These are phyloP conservation scores for Fusarium pininemorale DNA, from an alignment of 2,329 filamentous ascomycete genomes.

Conservation along the genomic window DNA sequence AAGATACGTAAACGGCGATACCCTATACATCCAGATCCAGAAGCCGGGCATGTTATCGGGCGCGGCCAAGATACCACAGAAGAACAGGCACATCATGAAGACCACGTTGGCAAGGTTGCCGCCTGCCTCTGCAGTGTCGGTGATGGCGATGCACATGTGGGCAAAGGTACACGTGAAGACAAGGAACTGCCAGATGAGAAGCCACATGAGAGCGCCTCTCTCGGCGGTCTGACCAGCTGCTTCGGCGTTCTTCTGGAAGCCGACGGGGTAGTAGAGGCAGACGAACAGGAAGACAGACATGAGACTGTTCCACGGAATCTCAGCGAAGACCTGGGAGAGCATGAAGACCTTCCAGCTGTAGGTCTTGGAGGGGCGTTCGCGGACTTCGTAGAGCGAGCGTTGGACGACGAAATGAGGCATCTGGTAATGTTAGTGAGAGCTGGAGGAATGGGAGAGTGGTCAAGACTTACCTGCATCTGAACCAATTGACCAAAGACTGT, in stretches of 20 bases:
- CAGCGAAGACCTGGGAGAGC: slow-evolving; percentile 81
- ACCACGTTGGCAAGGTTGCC: slow-evolving; percentile 74
- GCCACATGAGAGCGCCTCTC: slow-evolving; percentile 72
- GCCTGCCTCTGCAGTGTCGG: slow-evolving; percentile 71
- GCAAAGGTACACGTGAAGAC: slow-evolving; percentile 75
- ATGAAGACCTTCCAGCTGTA: slow-evolving; percentile 90
- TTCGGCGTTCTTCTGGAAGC: slow-evolving; percentile 74
- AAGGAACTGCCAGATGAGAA: slow-evolving; percentile 72
- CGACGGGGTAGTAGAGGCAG: slow-evolving; percentile 87
- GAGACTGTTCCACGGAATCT: slow-evolving; percentile 84
- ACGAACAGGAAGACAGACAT: slow-evolving; percentile 80
- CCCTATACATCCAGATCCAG: slow-evolving; percentile 78
- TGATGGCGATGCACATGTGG: slow-evolving; percentile 69
- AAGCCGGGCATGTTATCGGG: slow-evolving; percentile 69
- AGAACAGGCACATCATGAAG: slow-evolving; percentile 72
- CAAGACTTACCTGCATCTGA: slow-evolving; percentile 51
- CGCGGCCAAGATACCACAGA: slow-evolving; percentile 70
- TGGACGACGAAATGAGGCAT: slow-evolving; percentile 90
- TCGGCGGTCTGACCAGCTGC: slow-evolving; percentile 47
- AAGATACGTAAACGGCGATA: slow-evolving; percentile 63
- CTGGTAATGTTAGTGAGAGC: slow-evolving; percentile 56
- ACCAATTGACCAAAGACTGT: slow-evolving; percentile 83
- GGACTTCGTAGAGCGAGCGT: slow-evolving; percentile 83
- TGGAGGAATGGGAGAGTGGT: accelerated
- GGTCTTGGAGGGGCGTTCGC: slow-evolving; percentile 83